Conservation (phyloP, 176 grass and related monocot species). For the Thinopyrum elongatum region DNA sequence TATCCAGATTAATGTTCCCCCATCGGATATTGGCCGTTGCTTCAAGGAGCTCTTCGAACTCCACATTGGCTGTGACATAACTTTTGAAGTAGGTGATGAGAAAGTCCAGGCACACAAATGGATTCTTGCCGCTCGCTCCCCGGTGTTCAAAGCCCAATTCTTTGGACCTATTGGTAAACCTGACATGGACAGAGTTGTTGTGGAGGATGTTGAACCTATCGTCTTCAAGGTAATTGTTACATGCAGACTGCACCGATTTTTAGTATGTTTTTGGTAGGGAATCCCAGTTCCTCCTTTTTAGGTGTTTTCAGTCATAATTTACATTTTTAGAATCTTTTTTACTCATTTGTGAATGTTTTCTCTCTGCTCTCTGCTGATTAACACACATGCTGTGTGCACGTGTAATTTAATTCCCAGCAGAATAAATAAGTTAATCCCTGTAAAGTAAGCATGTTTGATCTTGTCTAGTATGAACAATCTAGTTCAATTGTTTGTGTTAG, state of each 20-base stretch:
- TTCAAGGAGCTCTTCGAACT: slow-evolving; percentile 55
- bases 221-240: slow-evolving; percentile 73
- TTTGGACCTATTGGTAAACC: slow-evolving; percentile 86
- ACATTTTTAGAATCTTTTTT: not conserved
- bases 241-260: not conserved
- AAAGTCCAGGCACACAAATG: slow-evolving; percentile 63
- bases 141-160: slow-evolving; percentile 87
- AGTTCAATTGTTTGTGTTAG: not conserved
- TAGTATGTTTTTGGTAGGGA: not conserved
- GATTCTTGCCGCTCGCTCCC: slow-evolving; percentile 86
- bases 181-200: slow-evolving; percentile 46
- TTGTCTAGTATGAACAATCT: slow-evolving; percentile 4
- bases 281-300: not conserved
- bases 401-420: not conserved
- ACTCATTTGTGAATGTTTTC: not conserved
- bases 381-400: not conserved
- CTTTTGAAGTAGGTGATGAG: slow-evolving; percentile 71
- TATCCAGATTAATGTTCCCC: slow-evolving; percentile 54
- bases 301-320: not conserved
- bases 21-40: slow-evolving; percentile 62
- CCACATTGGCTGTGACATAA: slow-evolving; percentile 67
- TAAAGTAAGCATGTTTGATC: slow-evolving; percentile 9
- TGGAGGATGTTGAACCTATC: slow-evolving; percentile 81
- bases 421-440: not conserved
- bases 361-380: not conserved